Evolutionary conservation across 2,329 filamentous ascomycete genomes (phyloP), one percentile per base, ranked within the genome.

Genomic region (Aspergillus sp.): DNA sequence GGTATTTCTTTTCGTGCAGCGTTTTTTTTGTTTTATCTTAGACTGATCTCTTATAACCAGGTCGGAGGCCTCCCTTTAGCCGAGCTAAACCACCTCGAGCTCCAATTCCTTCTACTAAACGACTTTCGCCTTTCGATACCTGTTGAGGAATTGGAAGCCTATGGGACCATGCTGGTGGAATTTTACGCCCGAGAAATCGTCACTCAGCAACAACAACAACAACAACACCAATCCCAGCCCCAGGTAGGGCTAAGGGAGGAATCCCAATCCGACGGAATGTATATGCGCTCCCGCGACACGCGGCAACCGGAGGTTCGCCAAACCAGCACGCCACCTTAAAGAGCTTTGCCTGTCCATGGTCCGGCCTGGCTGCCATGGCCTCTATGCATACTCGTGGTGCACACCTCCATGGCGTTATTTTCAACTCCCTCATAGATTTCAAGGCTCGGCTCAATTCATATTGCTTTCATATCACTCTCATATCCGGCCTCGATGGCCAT

Each of bases 151-250:
- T 85, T 99, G 58, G 95, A 99, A 74, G 91, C 92, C 0, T 99
- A 99, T 68, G 95, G 92, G 5, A 99, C 95, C 1, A 98, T 98
- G 93, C 81, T 99, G 12, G 95, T 99, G 15, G 93, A 98, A 70
- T 99, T 98, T 70, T 99, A 98, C 70, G 93, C 92, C 0, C 84
- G 93, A 53, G 95, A 99, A 73, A 88, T 97, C 15, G 85, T 96
- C 24, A 80, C 85, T 24, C 86, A 89, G 66, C 80, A 83, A 30
- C 68, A 68, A 24, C 66, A 68, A n/a, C n/a, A n/a, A n/a, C 86
- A 89, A 66, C 80, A 83, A 30, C 68, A 68, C 22, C 66, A 68
- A 17, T 62, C 62, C 12, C 60, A 62, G 18, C 56, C 62, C 15
- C 62, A 64, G 22, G 43, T 56, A 30, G 62, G 57, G 15, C 50